These are phyloP conservation scores for Murraya koenigii DNA, from an alignment of 345 rosid species.

Conservation along the genomic window DNA sequence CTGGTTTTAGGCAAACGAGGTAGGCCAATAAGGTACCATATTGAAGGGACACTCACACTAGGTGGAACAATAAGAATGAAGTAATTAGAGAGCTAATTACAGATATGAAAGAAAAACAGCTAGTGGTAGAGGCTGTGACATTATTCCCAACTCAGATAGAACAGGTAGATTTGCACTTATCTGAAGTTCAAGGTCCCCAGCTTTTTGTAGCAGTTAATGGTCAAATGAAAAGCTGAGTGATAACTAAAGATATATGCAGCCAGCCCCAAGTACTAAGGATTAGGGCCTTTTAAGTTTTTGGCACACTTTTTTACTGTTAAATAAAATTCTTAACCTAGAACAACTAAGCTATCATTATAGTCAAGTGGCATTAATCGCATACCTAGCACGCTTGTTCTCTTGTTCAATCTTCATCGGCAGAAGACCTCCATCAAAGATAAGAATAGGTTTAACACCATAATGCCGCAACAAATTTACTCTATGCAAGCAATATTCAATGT, in stretches of 20 bases:
- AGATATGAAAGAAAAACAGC: background rate
- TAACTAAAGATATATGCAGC: background rate
- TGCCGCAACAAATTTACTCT: slow-evolving; percentile 85
- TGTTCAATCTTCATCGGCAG: slow-evolving; percentile 95
- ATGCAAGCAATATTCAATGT: slow-evolving; percentile 90
- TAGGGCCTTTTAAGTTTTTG: background rate
- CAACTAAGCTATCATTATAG: background rate
- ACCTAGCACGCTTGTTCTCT: slow-evolving; percentile 97
- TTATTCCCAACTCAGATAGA: background rate
- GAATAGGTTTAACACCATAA: slow-evolving; percentile 79
- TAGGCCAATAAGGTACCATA: background rate
- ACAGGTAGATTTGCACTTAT: background rate
- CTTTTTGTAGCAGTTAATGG: background rate
- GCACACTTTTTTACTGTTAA: background rate
- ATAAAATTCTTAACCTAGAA: background rate
- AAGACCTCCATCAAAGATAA: slow-evolving; percentile 91
- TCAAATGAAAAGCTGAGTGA: background rate
- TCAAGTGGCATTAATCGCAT: slow-evolving; percentile 13
- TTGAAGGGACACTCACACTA: background rate
- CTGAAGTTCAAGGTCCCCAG: background rate
- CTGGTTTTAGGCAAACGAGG: background rate
- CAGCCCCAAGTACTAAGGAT: background rate
- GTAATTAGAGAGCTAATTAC: background rate
- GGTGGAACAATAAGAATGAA: background rate
- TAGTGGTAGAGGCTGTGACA: background rate